These are phyloP conservation scores for Parastagonospora nodorum DNA, from an alignment of 2,329 filamentous ascomycete genomes.

Conservation along the genomic window DNA sequence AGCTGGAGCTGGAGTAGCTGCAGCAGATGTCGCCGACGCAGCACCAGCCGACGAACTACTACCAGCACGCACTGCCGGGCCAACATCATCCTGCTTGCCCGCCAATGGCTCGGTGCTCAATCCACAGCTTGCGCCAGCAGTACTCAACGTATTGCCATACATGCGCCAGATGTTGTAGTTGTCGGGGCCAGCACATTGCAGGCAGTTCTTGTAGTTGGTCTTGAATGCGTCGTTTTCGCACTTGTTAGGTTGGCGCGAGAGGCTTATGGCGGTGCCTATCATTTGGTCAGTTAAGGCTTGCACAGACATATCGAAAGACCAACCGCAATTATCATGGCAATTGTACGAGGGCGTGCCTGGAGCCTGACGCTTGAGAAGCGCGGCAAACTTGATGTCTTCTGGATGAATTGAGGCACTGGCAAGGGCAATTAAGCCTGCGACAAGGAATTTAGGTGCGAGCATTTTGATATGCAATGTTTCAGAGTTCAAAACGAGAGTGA, in stretches of 20 bases:
- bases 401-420: constrained; percentile 9
- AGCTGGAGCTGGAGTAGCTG: constrained; percentile 1
- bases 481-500: constrained; percentile 3
- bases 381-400: constrained; percentile 18
- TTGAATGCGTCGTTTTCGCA: constrained; percentile 51
- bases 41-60: constrained; percentile 9
- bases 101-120: constrained; percentile 21
- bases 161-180: constrained; percentile 53
- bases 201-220: constrained; percentile 51
- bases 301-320: constrained; percentile 12
- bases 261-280: constrained; percentile 39
- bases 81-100: constrained; percentile 26
- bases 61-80: constrained; percentile 12
- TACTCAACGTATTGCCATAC: constrained; percentile 48
- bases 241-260: constrained; percentile 42
- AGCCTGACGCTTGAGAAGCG: constrained; percentile 52
- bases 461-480: constrained; percentile 6
- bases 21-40: constrained; percentile 6
- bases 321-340: constrained; percentile 60
- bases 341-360: constrained; percentile 53
- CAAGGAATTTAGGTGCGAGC: constrained; percentile 14
- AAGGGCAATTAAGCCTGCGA: constrained; percentile 17
- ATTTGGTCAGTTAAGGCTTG: constrained; percentile 14
- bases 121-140: constrained; percentile 32
- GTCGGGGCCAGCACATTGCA: constrained; percentile 50